Percentiles rank a stretch among this genome's conserved stretches.
These are phyloP conservation scores for Acaromyces ingoldii DNA, from an alignment of 1,284 basidiomycete species.

Conservation along the genomic window DNA sequence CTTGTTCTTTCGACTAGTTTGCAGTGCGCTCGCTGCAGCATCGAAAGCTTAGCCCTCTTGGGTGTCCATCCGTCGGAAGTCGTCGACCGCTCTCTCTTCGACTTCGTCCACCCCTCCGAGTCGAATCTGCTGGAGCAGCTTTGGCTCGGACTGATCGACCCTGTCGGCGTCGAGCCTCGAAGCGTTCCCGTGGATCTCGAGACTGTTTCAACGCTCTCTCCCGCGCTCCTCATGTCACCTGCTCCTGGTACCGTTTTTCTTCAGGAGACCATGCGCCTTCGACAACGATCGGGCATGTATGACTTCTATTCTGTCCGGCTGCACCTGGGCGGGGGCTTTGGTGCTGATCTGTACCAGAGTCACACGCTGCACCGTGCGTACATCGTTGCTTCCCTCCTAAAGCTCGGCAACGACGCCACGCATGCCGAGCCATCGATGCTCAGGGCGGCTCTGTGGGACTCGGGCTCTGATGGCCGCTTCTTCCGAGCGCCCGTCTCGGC, in stretches of 20 bases:
- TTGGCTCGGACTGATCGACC: slow-evolving; percentile 28
- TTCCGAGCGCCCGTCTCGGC: too few species aligned
- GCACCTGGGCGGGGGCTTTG: slow-evolving; percentile 36
- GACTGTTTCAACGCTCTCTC: slow-evolving; percentile 19
- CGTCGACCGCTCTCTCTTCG: slow-evolving; percentile 24
- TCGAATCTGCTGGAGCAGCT: slow-evolving; percentile 15
- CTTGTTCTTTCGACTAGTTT: slow-evolving; percentile 37
- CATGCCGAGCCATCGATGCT: slow-evolving; percentile 12
- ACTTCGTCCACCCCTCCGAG: slow-evolving; percentile 34
- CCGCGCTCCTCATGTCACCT: slow-evolving; percentile 24
- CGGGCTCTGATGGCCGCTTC: too few species aligned
- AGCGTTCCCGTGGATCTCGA: slow-evolving; percentile 21
- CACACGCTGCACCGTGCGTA: slow-evolving; percentile 35
- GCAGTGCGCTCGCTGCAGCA: slow-evolving; percentile 30
- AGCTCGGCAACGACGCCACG: slow-evolving; percentile 31
- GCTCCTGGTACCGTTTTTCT: slow-evolving; percentile 37
- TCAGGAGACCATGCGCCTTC: slow-evolving; percentile 31
- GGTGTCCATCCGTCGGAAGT: slow-evolving; percentile 28
- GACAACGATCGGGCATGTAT: slow-evolving; percentile 26
- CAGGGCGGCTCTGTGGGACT: neutral
- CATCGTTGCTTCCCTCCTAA: slow-evolving; percentile 34
- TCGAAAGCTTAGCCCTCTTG: slow-evolving; percentile 23
- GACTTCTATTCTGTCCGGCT: slow-evolving; percentile 34
- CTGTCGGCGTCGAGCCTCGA: slow-evolving; percentile 26
- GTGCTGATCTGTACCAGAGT: slow-evolving; percentile 30